Percentiles rank a stretch among this genome's conserved stretches.
Evolutionary conservation across 192 early-diverging fungal species (phyloP).

Genomic region (Backusella psychrophila): DNA sequence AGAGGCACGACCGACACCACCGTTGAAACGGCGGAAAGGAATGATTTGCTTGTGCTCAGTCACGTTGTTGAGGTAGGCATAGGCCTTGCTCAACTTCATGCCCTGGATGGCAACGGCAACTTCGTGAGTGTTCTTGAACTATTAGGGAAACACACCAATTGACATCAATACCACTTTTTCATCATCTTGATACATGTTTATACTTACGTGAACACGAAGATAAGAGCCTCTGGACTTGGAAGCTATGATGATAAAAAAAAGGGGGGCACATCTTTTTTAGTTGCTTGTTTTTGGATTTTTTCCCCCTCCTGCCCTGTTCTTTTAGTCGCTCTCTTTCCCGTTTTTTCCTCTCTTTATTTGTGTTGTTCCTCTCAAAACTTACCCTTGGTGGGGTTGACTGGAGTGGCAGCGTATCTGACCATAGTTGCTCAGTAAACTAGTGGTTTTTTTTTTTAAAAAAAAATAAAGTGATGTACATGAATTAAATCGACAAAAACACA

Average conservation of each 20-base stretch:
- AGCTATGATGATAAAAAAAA: conserved; percentile 38
- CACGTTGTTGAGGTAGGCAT: conserved; percentile 87
- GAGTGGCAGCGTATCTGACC: conserved; percentile 78
- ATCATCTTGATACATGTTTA: background rate
- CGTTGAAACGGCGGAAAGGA: conserved; percentile 93
- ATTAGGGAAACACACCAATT: background rate
- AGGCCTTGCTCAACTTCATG: conserved; percentile 85
- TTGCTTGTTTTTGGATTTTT: background rate
- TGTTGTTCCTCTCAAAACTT: conserved; percentile 19
- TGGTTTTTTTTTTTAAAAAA: background rate
- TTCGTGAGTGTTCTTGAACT: conserved; percentile 98
- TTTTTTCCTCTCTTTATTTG: background rate
- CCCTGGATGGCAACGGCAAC: conserved; percentile 89
- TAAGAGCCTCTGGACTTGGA: conserved; percentile 89
- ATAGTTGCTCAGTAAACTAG: conserved; percentile 41
- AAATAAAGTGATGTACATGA: background rate
- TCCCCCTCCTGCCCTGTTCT: background rate
- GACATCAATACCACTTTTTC: background rate
- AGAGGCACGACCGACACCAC: conserved; percentile 92
- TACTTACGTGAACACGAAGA: conserved; percentile 75
- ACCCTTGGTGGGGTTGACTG: conserved; percentile 72
- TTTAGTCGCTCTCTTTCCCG: background rate
- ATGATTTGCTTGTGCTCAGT: conserved; percentile 94
- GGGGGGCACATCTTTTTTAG: background rate
- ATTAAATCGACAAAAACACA: background rate